These are phyloP conservation scores for Craspedostauros australis DNA, from an alignment of 108 stramenopile genomes.

Conservation along the genomic window DNA sequence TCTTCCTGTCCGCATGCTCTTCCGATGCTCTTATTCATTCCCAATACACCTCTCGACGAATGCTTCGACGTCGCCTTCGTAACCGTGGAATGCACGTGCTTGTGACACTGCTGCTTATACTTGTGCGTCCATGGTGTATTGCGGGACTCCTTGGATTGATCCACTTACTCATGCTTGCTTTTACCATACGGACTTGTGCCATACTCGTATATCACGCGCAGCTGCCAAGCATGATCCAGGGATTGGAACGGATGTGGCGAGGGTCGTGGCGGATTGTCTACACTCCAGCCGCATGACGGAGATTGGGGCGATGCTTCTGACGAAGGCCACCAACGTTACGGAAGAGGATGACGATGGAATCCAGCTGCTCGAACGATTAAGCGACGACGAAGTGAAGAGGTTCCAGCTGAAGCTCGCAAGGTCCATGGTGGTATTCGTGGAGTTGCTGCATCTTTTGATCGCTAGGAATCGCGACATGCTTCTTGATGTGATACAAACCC, in stretches of 20 bases:
- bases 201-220: too few species aligned
- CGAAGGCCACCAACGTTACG: slow-evolving; percentile 28
- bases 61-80: not conserved
- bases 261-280: slow-evolving; percentile 80
- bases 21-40: not conserved
- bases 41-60: not conserved
- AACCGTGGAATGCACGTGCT: not conserved
- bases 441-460: slow-evolving; percentile 76
- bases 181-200: too few species aligned
- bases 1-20: too few species aligned
- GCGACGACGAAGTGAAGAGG: slow-evolving; percentile 59
- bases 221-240: slow-evolving; percentile 55
- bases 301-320: slow-evolving; percentile 60
- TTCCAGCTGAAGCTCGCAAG: slow-evolving; percentile 69
- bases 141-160: too few species aligned
- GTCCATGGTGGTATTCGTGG: slow-evolving; percentile 75
- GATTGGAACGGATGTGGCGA: slow-evolving; percentile 76
- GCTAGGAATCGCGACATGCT: slow-evolving; percentile 75
- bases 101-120: not conserved
- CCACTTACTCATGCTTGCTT: too few species aligned
- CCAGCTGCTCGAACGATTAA: slow-evolving; percentile 45
- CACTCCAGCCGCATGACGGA: slow-evolving; percentile 81
- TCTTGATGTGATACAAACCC: slow-evolving; percentile 55
- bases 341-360: slow-evolving; percentile 39
- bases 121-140: too few species aligned